phyloP scores from a whole-genome alignment of 2,329 filamentous ascomycete genomes.

The Cladosporium austrohemisphaericum region DNA sequence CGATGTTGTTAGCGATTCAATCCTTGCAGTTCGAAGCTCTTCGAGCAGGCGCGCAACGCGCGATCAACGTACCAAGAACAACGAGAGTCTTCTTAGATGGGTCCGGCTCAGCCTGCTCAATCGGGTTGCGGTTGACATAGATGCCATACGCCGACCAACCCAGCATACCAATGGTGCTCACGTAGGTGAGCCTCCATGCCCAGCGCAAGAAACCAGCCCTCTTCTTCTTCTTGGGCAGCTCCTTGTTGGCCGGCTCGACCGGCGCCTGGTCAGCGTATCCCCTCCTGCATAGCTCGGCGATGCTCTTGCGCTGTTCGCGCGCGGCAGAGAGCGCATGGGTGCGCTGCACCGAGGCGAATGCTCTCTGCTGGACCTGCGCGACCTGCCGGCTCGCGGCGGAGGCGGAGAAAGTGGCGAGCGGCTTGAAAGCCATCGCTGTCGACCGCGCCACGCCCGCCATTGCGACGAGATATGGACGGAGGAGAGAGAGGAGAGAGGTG shows the following conservation, averaged over 20 bases:
- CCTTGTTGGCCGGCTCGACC: slow-evolving; percentile 4
- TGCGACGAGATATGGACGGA: slow-evolving; percentile 15
- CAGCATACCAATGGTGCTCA: slow-evolving; percentile 66
- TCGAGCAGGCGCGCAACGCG: background rate
- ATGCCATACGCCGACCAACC: slow-evolving; percentile 75
- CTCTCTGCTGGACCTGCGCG: slow-evolving; percentile 10
- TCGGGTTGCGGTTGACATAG: slow-evolving; percentile 76
- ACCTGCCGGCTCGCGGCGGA: slow-evolving; percentile 19
- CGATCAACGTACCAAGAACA: slow-evolving; percentile 66
- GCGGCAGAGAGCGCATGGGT: slow-evolving; percentile 18
- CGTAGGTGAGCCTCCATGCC: slow-evolving; percentile 77
- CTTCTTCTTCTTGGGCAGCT: slow-evolving; percentile 46
- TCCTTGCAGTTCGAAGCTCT: too few species aligned
- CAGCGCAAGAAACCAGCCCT: slow-evolving; percentile 68
- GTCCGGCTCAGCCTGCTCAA: slow-evolving; percentile 73
- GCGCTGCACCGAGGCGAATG: slow-evolving; percentile 16
- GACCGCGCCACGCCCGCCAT: slow-evolving; percentile 14
- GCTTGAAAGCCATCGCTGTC: slow-evolving; percentile 15
- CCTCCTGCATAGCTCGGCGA: slow-evolving; percentile 20
- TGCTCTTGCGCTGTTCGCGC: slow-evolving; percentile 15
- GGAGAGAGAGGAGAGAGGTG: slow-evolving; percentile 4
- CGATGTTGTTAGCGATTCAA: slow-evolving; percentile 17
- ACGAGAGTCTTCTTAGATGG: slow-evolving; percentile 95
- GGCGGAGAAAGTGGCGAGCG: slow-evolving; percentile 19
- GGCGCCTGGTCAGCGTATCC: slow-evolving; percentile 32